Evolutionary conservation across 768 basidiomycete species (phyloP), one percentile per base, ranked within the genome.

Genomic region (Russula sp.): DNA sequence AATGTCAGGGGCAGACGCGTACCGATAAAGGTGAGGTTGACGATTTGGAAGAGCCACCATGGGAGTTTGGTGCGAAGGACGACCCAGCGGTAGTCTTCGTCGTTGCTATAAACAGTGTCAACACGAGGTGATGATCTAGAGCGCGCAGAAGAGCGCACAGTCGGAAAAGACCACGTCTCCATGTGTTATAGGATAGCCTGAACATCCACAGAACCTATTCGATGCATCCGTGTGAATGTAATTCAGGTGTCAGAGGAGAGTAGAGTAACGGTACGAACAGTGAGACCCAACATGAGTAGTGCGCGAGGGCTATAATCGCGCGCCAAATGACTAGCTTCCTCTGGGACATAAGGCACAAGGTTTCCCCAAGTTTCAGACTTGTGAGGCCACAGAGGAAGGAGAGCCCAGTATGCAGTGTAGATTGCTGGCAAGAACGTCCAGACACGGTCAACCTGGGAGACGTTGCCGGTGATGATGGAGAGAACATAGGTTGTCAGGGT

Each of bases 61-160:
- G 84, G 81, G 4, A 87, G 69, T 51, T 84, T 78, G 43, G 75
- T 71, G 45, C 94, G 83, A 14, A 97, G 78, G 41, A 93, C 75
- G 2, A 77, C 82, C 91, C 95, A 98, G 32, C 96, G 87, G 69
- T 98, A 98, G 72, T 97, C 94, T 72, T 96, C 93, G 29, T 90
- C 90, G 32, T 81, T 78, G 7, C 88, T 91, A 35, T 9, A 43
- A 41, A 46, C 20, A 34, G 3, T 13, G 13, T 58, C 20, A 47
- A n/a, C 53, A 39, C 20, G 2, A 22, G n/a, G 25, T 25, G 5
- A 43, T 34, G 56, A 18, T n/a, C 34, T 9, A 45, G 50, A 45
- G 50, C 22, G 18, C 16, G 20, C 1, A 29, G 14, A 39, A 38
- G 45, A 4, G 73, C 85, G 59, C 67, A 90, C 88, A 86, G 72